Evolutionary conservation across 192 early-diverging fungal species (phyloP).

Genomic region (Linnemannia zychae): DNA sequence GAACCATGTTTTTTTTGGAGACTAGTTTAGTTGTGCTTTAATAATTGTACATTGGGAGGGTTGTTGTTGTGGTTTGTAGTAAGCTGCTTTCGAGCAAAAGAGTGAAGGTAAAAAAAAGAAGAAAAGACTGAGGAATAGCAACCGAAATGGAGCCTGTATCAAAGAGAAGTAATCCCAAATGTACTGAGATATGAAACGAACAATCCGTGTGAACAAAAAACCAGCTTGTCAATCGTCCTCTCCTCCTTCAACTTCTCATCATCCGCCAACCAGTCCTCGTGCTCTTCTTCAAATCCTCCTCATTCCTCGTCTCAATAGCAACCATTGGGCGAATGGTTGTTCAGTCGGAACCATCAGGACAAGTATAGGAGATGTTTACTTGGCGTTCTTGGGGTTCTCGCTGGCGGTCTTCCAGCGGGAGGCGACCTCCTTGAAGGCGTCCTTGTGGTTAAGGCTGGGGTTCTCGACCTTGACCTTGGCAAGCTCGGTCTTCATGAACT

Average conservation of each 20-base stretch:
- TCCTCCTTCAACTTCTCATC: background rate
- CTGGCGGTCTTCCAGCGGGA: slow-evolving; percentile 68
- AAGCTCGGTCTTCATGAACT: slow-evolving; percentile 80
- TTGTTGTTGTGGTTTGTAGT: background rate
- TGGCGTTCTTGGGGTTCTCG: slow-evolving; percentile 76
- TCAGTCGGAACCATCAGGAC: background rate
- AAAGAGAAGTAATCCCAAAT: background rate
- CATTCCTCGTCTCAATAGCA: background rate
- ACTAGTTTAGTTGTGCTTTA: background rate
- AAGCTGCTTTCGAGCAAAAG: background rate
- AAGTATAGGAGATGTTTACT: slow-evolving; percentile 19
- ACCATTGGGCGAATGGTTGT: background rate
- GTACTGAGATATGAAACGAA: background rate
- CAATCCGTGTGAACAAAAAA: background rate
- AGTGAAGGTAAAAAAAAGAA: background rate
- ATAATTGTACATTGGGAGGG: slow-evolving; percentile 4
- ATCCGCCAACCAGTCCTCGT: background rate
- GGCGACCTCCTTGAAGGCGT: slow-evolving; percentile 77
- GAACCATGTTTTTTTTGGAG: no score
- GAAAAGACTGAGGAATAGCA: background rate
- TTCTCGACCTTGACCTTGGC: slow-evolving; percentile 74
- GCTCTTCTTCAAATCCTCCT: background rate
- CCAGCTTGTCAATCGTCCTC: background rate
- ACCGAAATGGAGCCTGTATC: background rate
- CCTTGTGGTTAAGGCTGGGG: slow-evolving; percentile 73